Evolutionary conservation across 495 filamentous ascomycete genomes (phyloP).

Genomic region (Aspergillus carlsbadensis): DNA sequence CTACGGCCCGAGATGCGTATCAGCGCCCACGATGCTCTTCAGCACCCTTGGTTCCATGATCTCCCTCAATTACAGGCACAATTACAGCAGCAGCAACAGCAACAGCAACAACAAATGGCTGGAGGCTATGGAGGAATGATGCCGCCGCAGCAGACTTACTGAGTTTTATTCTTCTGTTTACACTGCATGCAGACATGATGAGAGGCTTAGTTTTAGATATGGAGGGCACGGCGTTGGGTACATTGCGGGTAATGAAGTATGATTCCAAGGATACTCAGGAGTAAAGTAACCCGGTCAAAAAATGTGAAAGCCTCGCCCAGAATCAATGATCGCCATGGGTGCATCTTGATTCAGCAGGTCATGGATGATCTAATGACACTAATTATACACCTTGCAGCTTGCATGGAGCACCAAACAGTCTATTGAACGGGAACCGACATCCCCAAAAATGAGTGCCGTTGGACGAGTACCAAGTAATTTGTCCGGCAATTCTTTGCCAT

Average conservation of each 20-base stretch:
- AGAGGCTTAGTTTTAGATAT: constrained; percentile 33
- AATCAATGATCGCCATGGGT: neutral
- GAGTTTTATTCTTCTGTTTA: constrained; percentile 9
- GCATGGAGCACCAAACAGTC: constrained; percentile 9
- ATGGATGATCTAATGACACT: neutral
- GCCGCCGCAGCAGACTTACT: constrained; percentile 41
- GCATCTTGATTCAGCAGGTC: neutral
- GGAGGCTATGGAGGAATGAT: constrained; percentile 44
- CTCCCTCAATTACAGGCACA: constrained; percentile 52
- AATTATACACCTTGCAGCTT: constrained; percentile 8
- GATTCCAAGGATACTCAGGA: neutral
- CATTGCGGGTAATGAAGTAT: constrained; percentile 19
- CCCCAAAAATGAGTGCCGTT: too few relatives aligned
- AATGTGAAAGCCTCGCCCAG: too few relatives aligned
- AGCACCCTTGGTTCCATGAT: constrained; percentile 88
- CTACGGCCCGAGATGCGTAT: constrained; percentile 89
- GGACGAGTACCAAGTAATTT: too few relatives aligned
- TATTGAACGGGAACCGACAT: neutral
- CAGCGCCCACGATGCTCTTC: constrained; percentile 76
- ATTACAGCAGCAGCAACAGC: constrained; percentile 44
- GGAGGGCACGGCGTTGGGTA: constrained; percentile 38
- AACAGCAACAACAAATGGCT: constrained; percentile 39
- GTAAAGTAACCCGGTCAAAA: neutral
- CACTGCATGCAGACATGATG: constrained; percentile 26
- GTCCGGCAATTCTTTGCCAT: too few relatives aligned